These are phyloP conservation scores for Suillus spraguei DNA, from an alignment of 768 basidiomycete genomes.

Conservation along the genomic window DNA sequence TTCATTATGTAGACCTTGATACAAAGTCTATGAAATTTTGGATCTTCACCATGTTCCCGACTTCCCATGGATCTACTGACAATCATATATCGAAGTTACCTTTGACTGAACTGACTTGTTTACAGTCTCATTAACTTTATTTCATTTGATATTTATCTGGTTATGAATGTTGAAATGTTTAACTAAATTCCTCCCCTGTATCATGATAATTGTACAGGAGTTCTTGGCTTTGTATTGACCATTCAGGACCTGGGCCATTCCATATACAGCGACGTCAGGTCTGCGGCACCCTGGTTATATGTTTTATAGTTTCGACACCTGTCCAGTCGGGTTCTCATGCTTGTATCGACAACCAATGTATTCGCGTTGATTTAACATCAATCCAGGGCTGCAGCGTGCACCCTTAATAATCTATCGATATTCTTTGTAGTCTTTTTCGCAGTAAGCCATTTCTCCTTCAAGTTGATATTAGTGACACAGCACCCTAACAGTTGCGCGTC, in stretches of 20 bases:
- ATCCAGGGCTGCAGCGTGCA: background rate
- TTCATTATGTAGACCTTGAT: background rate
- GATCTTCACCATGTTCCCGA: background rate
- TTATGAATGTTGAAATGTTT: background rate
- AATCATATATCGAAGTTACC: background rate
- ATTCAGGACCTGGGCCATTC: background rate
- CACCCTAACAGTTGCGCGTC: background rate
- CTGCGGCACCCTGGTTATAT: background rate
- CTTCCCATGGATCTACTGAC: background rate
- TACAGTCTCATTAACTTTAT: background rate
- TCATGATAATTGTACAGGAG: background rate
- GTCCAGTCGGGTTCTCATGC: background rate
- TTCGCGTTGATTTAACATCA: background rate
- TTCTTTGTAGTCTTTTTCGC: background rate
- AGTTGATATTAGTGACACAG: background rate
- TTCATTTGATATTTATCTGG: conserved; percentile 2
- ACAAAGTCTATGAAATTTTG: conserved; percentile 3
- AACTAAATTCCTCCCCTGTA: background rate
- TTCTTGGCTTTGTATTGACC: background rate
- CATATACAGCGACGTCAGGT: background rate
- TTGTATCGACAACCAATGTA: background rate
- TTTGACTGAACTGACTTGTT: conserved; percentile 5
- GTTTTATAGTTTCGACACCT: background rate
- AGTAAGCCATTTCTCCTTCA: background rate
- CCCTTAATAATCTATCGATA: background rate